Percentiles rank a stretch among this genome's conserved stretches.
Evolutionary conservation across 768 basidiomycete species (phyloP).

Genomic region (Rhodotorula graminis): DNA sequence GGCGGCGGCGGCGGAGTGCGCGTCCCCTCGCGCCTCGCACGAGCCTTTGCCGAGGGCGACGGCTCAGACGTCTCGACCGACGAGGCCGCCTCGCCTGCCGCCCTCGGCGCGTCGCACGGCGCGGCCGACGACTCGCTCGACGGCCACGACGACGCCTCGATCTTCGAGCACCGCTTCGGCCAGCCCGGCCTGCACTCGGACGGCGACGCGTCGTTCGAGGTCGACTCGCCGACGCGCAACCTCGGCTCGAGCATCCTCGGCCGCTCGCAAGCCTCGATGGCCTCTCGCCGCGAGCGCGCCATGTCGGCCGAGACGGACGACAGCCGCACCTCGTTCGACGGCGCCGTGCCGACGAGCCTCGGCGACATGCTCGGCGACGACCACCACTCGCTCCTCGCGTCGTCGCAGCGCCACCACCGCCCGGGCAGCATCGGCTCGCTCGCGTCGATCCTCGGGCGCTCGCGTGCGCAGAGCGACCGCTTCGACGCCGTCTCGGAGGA

Average conservation of each 20-base stretch:
- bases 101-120: not conserved
- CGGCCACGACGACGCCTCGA: constrained; percentile 3
- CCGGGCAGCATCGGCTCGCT: constrained; percentile 23
- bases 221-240: constrained; percentile 13
- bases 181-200: not conserved
- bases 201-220: constrained; percentile 13
- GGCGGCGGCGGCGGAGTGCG: constrained; percentile 8
- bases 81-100: not conserved
- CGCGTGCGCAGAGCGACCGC: constrained; percentile 8
- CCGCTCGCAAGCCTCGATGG: not conserved
- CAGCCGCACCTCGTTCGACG: constrained; percentile 26
- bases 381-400: not conserved
- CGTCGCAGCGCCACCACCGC: not conserved
- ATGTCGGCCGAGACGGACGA: constrained; percentile 16
- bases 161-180: constrained; percentile 15
- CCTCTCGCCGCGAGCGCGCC: not conserved
- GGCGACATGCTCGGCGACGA: constrained; percentile 21
- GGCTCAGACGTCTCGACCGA: constrained; percentile 10
- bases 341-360: constrained; percentile 14
- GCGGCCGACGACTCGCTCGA: not conserved
- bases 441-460: constrained; percentile 8
- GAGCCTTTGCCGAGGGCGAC: constrained; percentile 10
- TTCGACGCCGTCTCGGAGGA: constrained; percentile 9
- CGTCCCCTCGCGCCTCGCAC: constrained; percentile 14
- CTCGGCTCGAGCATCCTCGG: not conserved